Base-by-base conservation (phyloP, 768 basidiomycete species). In the Clitopilus passeckerianus region DNA sequence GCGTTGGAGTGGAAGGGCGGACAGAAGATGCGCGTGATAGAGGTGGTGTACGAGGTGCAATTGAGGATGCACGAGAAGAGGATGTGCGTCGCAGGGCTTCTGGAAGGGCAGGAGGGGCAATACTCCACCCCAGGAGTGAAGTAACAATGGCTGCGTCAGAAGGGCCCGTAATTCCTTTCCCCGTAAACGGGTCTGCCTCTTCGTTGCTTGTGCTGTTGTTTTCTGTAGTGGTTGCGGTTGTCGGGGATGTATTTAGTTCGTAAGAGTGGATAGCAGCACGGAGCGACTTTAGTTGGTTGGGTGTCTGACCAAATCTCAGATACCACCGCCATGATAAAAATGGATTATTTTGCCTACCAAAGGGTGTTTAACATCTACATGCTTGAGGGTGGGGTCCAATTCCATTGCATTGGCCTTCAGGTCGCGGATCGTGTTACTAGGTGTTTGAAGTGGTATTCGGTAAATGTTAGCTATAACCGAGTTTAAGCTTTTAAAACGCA, bases 381-480 rank as follows among this genome's bases (percentile, higher is more conserved):
- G 77, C 55, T 79, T 69, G 54, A 91, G 66, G 1, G 84, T 65
- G 1, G 79, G 68, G 50, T 86, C 81, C 53, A 93, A 75, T 0
- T 71, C 66, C 0, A 75, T 53, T 4, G 91, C 90, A 34, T 75
- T 79, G 1, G 67, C 58, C 69, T 82, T 89, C 61, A 93, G 72
- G 54, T 86, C 83, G 56, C 77, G 80, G 1, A 86, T 81, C 75
- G 85, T 87, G 2, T 70, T 71, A n/a, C 79, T 68, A 14, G 92
- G 87, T 1, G 89, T 77, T 59, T 86, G 80, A 18, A 94, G 75
- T 7, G 88, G 86, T 18, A 93, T 83, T 57, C 88, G 86, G 65
- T 91, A 91, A 57, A 93, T 85, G 0, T 86, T 85, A 50, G 80
- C 90, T 81, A 37, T 4, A 50, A 53, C 43, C 41, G 16, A 16